Conservation (phyloP, 352 stramenopile species). For the Globisporangium perplexum region DNA sequence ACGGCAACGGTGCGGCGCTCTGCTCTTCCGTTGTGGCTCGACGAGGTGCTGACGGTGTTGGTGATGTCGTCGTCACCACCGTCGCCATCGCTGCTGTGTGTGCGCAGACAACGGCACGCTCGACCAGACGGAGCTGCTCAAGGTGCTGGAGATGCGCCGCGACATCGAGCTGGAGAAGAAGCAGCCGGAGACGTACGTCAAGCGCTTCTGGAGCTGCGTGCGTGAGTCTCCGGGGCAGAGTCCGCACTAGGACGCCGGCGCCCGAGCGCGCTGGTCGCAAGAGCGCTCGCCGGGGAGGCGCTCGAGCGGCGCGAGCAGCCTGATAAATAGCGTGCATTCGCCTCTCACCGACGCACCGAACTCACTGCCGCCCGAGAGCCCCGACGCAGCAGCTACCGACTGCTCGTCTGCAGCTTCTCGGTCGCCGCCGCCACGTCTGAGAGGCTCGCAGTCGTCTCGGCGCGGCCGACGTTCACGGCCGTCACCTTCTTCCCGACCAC, state of each 20-base stretch:
- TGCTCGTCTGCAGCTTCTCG: constrained; percentile 1
- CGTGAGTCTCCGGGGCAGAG: not conserved
- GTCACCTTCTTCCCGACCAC: constrained; percentile 35
- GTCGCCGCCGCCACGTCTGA: constrained; percentile 2
- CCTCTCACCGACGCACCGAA: not conserved
- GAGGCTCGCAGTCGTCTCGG: constrained; percentile 29
- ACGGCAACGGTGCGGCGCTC: constrained; percentile 40
- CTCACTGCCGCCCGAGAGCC: too few relatives aligned
- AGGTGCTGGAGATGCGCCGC: constrained; percentile 58
- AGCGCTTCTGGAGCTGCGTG: constrained; percentile 15
- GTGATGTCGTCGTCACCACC: too few relatives aligned
- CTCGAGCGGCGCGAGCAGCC: too few relatives aligned
- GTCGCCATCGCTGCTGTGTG: too few relatives aligned
- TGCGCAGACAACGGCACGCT: constrained; percentile 52
- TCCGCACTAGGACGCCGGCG: constrained; percentile 3
- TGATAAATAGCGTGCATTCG: not conserved
- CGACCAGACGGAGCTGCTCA: constrained; percentile 60
- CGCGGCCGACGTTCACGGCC: constrained; percentile 31
- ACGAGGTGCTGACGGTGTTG: too few relatives aligned
- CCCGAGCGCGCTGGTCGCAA: too few relatives aligned
- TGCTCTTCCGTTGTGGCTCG: not conserved
- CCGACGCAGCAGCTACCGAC: too few relatives aligned
- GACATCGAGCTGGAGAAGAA: constrained; percentile 43
- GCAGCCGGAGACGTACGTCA: constrained; percentile 9
- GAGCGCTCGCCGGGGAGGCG: too few relatives aligned